Conservation (phyloP, 768 basidiomycete species). For the Mycena vulgaris region DNA sequence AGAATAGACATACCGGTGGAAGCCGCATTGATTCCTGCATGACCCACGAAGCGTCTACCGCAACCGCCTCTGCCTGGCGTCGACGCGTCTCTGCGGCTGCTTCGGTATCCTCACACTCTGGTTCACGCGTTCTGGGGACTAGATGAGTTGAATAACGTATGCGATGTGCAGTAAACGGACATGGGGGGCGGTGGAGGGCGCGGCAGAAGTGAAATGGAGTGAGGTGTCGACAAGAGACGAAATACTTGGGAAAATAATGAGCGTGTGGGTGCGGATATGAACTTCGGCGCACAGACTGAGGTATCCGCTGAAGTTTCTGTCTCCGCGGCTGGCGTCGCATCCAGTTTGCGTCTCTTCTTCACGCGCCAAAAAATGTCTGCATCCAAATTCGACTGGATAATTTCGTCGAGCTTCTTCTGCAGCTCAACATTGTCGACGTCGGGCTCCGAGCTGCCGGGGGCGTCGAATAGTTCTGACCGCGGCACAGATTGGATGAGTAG, state of each 20-base stretch:
- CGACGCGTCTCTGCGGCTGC: constrained; percentile 60
- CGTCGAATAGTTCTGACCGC: constrained; percentile 50
- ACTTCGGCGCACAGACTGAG: constrained; percentile 2
- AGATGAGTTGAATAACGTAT: not conserved
- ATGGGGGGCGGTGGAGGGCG: constrained; percentile 57
- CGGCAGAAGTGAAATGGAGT: constrained; percentile 59
- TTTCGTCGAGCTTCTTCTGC: constrained; percentile 39
- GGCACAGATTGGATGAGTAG: constrained; percentile 52
- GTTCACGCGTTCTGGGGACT: constrained; percentile 60
- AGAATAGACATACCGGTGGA: constrained; percentile 36
- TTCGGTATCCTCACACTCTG: constrained; percentile 65
- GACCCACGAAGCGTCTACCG: constrained; percentile 56
- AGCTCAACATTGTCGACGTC: constrained; percentile 33
- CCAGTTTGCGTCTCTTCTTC: constrained; percentile 26
- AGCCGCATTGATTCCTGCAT: constrained; percentile 41
- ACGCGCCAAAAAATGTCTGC: constrained; percentile 4
- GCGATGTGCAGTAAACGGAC: constrained; percentile 47
- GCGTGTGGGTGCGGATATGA: constrained; percentile 21
- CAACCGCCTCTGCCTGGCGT: constrained; percentile 54
- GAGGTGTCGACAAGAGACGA: constrained; percentile 64
- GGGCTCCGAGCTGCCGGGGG: constrained; percentile 2
- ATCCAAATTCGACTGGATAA: constrained; percentile 33
- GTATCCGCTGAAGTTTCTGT: too few species aligned
- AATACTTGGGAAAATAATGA: constrained; percentile 54
- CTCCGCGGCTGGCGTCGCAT: not conserved